These are phyloP conservation scores for Osmanthus fragrans DNA, from an alignment of 257 asterid genomes.

Conservation along the genomic window DNA sequence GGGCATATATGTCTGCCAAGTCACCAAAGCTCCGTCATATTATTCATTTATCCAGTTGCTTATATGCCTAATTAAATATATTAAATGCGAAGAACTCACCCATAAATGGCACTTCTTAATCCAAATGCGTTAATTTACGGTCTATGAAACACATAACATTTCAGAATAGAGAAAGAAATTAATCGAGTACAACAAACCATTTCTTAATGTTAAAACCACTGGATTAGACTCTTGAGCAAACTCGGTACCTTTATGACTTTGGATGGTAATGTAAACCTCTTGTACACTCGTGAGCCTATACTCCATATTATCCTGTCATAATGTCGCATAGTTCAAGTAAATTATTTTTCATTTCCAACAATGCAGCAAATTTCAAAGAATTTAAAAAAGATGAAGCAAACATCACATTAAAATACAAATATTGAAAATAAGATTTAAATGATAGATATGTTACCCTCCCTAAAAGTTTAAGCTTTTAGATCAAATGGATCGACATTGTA, in stretches of 20 bases:
- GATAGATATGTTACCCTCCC: neutral
- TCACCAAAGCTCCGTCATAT: neutral
- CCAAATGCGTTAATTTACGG: constrained; percentile 1
- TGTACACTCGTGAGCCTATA: constrained; percentile 73
- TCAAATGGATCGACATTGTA: neutral
- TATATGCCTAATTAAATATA: neutral
- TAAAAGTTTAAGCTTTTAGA: too few species aligned
- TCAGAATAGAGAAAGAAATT: neutral
- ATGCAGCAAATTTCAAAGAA: constrained; percentile 4
- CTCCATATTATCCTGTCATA: constrained; percentile 85
- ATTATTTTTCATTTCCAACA: constrained; percentile 10
- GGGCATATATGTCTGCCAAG: neutral
- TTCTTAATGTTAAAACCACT: constrained; percentile 7
- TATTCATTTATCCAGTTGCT: neutral
- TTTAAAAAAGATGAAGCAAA: neutral
- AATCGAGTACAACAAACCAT: constrained; percentile 11
- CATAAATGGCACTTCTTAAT: neutral
- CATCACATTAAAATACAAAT: neutral
- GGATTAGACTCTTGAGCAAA: neutral
- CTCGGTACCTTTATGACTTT: constrained; percentile 69
- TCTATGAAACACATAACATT: neutral
- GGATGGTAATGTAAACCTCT: constrained; percentile 80
- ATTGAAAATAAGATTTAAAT: neutral
- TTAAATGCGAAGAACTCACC: neutral
- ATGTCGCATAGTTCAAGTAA: constrained; percentile 30